These are phyloP conservation scores for Cyclotella choctawhatcheeana DNA, from an alignment of 108 stramenopile species.

Conservation along the genomic window DNA sequence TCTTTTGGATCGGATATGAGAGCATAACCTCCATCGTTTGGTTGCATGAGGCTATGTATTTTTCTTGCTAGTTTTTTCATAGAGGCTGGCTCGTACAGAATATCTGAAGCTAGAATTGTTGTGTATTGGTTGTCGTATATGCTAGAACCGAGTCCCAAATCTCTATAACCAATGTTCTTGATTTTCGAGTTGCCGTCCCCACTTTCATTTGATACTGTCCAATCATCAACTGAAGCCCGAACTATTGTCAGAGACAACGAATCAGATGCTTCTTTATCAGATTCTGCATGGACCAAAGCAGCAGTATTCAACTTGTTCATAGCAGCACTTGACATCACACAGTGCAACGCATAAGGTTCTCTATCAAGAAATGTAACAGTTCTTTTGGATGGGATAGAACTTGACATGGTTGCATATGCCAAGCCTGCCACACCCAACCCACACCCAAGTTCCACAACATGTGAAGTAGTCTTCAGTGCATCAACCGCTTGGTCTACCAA, in stretches of 20 bases:
- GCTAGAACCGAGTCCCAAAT: conserved; percentile 11
- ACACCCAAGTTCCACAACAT: conserved; percentile 44
- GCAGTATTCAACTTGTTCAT: conserved; percentile 30
- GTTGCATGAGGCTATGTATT: conserved; percentile 25
- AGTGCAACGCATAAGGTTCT: conserved; percentile 60
- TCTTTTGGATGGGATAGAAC: background rate
- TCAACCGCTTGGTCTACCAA: conserved; percentile 11
- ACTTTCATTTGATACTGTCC: conserved; percentile 24
- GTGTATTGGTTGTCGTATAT: conserved; percentile 23
- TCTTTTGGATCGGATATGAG: conserved; percentile 24
- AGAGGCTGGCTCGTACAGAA: conserved; percentile 41
- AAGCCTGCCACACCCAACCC: conserved; percentile 53
- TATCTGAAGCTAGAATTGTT: conserved; percentile 34
- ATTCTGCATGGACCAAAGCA: conserved; percentile 22
- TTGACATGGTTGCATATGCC: conserved; percentile 12
- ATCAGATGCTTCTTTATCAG: background rate
- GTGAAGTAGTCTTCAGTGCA: conserved; percentile 25
- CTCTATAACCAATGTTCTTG: conserved; percentile 31
- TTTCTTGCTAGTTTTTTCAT: conserved; percentile 35
- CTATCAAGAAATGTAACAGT: conserved; percentile 53
- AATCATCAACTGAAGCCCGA: conserved; percentile 46
- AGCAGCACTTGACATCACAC: conserved; percentile 53
- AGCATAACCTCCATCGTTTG: conserved; percentile 38
- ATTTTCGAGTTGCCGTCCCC: conserved; percentile 1
- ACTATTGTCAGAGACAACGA: conserved; percentile 9